A percentile compares a stretch with the other conserved stretches of the same genome.
These are phyloP conservation scores for Mycena rebaudengoi DNA, from an alignment of 768 basidiomycete genomes.

Conservation along the genomic window DNA sequence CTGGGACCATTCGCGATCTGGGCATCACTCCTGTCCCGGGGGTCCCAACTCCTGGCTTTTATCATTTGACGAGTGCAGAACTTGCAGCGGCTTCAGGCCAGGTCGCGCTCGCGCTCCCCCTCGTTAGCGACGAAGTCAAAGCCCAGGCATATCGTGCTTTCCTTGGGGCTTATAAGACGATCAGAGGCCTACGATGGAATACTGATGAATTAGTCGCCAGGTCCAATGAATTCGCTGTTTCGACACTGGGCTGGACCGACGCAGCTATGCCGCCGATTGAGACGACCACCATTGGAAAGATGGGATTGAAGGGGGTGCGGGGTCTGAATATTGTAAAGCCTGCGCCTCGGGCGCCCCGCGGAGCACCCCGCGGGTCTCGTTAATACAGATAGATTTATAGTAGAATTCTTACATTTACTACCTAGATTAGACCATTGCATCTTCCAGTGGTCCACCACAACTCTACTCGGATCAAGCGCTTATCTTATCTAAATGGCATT, in stretches of 20 bases:
- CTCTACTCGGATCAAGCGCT: no score
- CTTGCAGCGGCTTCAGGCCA: constrained; percentile 25
- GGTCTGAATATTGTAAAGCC: constrained; percentile 34
- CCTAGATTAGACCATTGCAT: no score
- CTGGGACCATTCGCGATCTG: constrained; percentile 48
- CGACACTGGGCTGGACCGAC: constrained; percentile 48
- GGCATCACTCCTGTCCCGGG: constrained; percentile 45
- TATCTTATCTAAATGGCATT: no score
- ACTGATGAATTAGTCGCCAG: constrained; percentile 48
- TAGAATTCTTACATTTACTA: no score
- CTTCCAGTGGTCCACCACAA: no score
- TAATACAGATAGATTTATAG: no score
- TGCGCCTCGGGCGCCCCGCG: background rate
- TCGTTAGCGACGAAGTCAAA: constrained; percentile 51
- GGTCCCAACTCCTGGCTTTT: constrained; percentile 25
- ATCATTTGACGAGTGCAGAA: constrained; percentile 1
- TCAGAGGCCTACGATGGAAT: constrained; percentile 48
- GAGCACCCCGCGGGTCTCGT: no score
- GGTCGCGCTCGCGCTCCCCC: constrained; percentile 37
- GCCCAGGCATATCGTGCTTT: constrained; percentile 61
- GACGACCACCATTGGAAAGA: constrained; percentile 57
- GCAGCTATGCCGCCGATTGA: constrained; percentile 46
- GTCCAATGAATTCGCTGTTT: constrained; percentile 47
- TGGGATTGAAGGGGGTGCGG: constrained; percentile 52
- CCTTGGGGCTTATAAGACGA: constrained; percentile 65